Evolutionary conservation across 1,139 yeast species (phyloP), one percentile per base, ranked within the genome.

Genomic region (Wickerhamiella infanticola): DNA sequence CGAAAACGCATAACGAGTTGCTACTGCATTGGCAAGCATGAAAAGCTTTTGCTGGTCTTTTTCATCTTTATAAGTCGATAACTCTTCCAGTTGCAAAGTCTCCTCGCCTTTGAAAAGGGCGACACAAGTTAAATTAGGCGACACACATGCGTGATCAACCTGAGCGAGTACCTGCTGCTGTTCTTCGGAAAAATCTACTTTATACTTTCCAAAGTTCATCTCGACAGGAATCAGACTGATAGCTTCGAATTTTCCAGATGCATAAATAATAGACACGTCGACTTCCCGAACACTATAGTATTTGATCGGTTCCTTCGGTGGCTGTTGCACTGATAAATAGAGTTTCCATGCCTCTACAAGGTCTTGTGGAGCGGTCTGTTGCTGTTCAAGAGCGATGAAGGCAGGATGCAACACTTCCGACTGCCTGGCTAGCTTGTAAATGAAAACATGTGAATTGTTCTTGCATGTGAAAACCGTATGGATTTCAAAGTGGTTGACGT

Each of bases 21-120:
- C 51, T 79, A 74, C 57, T 79, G 94, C 48, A 79, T 66, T 3
- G 86, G 84, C 26, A 85, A 90, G 55, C 77, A 79, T 79, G 42
- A 82, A 64, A 48, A 81, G 66, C 58, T 78, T 79, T 55, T 81
- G 93, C 3, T 80, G 78, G 41, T 78, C 80, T 7, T 46, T 43
- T 33, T 13, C 23, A n/a, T n/a, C 29, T 36, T 13, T 36, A 23
- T 27, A 27, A 13, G 25, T 29, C 11, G 41, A 29, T 24, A 13
- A 29, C 35, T 44, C 43, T 4, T 41, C 47, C 23, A 40, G 33
- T 13, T 39, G 26, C 25, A 39, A 11, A 31, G 48, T 39, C 24
- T 27, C n/a, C 35, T 23, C 43, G 49, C 74, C 79, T 50, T 73
- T 73, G 3, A 78, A 69, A 3, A 79, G 64, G 2, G 76, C 72